Conservation (phyloP, 768 basidiomycete species). For the Mrakia gelida region DNA sequence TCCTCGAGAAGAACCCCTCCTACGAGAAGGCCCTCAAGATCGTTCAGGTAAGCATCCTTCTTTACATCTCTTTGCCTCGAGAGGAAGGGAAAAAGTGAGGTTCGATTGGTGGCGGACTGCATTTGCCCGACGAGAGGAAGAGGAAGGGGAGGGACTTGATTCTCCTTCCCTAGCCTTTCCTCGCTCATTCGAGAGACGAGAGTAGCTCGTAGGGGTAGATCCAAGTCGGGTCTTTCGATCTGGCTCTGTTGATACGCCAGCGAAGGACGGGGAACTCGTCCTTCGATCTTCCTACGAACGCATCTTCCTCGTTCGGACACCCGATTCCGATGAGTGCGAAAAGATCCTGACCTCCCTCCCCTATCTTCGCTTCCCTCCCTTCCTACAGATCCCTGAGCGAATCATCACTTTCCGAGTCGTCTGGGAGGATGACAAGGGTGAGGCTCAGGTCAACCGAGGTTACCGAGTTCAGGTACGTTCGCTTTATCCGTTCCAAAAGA, state of each 20-base stretch:
- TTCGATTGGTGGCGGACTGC: not conserved
- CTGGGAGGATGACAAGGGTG: slow-evolving; percentile 69
- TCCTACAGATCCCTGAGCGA: slow-evolving; percentile 47
- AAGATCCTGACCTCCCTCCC: not conserved
- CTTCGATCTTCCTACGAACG: not conserved
- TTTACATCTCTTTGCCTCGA: not conserved
- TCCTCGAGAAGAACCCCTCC: slow-evolving; percentile 62
- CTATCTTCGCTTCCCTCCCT: slow-evolving; percentile 36
- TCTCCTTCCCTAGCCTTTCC: not conserved
- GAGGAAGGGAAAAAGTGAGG: not conserved
- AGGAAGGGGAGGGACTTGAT: not conserved
- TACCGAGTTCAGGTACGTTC: slow-evolving; percentile 63
- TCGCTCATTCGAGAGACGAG: no score
- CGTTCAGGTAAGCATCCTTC: slow-evolving; percentile 34
- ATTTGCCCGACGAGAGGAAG: not conserved
- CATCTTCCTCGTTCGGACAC: not conserved
- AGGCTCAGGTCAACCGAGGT: slow-evolving; percentile 64
- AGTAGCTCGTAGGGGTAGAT: no score
- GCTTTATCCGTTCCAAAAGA: not conserved
- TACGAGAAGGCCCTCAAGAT: slow-evolving; percentile 66
- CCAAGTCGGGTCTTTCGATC: no score
- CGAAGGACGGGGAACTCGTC: no score
- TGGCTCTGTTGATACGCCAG: no score
- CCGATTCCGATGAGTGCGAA: not conserved
- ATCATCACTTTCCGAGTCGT: slow-evolving; percentile 64